Base-by-base conservation (phyloP, 768 basidiomycete genomes). In the Exidia glandulosa region DNA sequence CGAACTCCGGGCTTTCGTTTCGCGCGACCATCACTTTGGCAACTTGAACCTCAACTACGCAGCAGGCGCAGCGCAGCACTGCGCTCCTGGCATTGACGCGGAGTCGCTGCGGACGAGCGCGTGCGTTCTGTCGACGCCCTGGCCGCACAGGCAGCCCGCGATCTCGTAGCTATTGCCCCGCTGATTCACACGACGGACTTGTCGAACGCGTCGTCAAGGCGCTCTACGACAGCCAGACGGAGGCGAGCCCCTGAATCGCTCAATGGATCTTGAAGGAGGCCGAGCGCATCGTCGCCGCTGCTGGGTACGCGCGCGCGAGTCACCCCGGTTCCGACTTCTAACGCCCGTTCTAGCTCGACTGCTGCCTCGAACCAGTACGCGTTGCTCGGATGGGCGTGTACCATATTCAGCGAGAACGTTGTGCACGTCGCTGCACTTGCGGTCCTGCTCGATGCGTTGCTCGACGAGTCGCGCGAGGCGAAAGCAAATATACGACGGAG, bases 221-320 rank as follows among this genome's bases (percentile, higher is more conserved):
- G 16, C 16, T n/a, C 12, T 19, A 23, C 27, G 47, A 58, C 1
- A 30, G 16, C 13, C 27, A 48, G 3, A 50, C 36, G 23, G 34
- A 32, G 14, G 50, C 32, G n/a, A 65, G 66, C 10, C 66, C 90
- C 65, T 81, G 86, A 65, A 79, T 93, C 16, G 70, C 91, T 33
- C 87, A 81, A 47, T 94, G 90, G 90, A 73, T 90, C 7, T 76
- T 81, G 5, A 76, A 77, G 50, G 90, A 95, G 68, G 82, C 83
- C 1, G 76, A 77, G 3, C 79, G 76, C 52, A 74, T 86, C 25
- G 50, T 31, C 3, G 19, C 50, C 14, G 30, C 12, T 25, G 50
- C 50, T 13, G 50, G 30, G 50, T 54, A 29, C 9, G 50, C 19
- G 36, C 19, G 36, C 19, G 36, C 50, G 6, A 29, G 50, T 54